Base-by-base conservation (phyloP, 345 rosid genomes). In the Hevea brasiliensis region DNA sequence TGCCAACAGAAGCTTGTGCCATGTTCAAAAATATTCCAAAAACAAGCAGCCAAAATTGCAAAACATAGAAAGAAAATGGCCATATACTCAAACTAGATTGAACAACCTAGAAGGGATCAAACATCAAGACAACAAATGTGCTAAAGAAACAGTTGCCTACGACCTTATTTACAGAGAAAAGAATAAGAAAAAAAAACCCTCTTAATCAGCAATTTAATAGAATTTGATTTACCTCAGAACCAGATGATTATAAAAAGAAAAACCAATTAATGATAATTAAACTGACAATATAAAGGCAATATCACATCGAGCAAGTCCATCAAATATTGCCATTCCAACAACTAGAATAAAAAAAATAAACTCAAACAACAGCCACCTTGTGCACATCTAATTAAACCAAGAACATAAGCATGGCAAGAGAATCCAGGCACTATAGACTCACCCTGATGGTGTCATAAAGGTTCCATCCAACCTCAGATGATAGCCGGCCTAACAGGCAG, bases 401-500 rank as follows among this genome's bases (percentile, higher is more conserved):
- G n/a, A 27, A 15, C 24, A 7, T 14, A 8, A 27, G 6, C 13
- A 68, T 21, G 15, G 13, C 7, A 23, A 20, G 26, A 45, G 51
- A 47, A 24, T 20, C 3, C 3, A 51, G 21, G 37, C 37, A 32
- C 10, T 26, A 61, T 23, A 21, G 17, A 58, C 87, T 70, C 45
- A 93, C 97, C 90, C 74, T 93, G 76, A 93, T 91, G 67, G 88
- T 91, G 64, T 93, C 98, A 65, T 89, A 89, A 61, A 88, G 87
- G 82, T 93, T 93, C 97, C 97, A 93, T 35, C 97, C 92, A 68
- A 93, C 98, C 74, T 89, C 89, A 9, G 93, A 86, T 48, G 98
- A 89, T 2, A 93, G 80, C 50, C 79, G 81, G 5, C 97, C 95
- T 84, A 91, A 70, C 79, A 89, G 79, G 81, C 97, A 91, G 80